These are phyloP conservation scores for Psidium guajava DNA, from an alignment of 345 rosid species.

Conservation along the genomic window DNA sequence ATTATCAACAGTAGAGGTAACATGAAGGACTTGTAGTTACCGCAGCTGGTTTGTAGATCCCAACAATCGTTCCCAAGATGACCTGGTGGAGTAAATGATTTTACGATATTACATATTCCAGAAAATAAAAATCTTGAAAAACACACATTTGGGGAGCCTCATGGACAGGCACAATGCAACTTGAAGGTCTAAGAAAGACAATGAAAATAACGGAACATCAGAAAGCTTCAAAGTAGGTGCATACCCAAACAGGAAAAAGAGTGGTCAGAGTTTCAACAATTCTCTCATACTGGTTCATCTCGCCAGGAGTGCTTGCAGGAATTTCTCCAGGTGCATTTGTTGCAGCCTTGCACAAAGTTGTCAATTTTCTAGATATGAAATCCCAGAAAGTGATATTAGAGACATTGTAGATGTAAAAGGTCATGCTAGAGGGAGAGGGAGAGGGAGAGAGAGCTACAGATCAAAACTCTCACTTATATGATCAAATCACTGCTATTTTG, in stretches of 20 bases:
- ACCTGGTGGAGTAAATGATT: conserved; percentile 33
- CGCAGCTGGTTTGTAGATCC: conserved; percentile 83
- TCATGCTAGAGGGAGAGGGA: not conserved
- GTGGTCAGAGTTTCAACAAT: conserved; percentile 78
- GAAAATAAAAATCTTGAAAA: not conserved
- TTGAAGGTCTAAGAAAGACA: not conserved
- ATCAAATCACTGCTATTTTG: not conserved
- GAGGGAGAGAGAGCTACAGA: not conserved
- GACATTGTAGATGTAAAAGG: not conserved
- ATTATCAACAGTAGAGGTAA: not conserved
- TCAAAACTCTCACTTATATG: not conserved
- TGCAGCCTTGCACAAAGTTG: conserved; percentile 52
- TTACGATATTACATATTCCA: not conserved
- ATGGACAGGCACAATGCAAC: not conserved
- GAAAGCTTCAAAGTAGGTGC: not conserved
- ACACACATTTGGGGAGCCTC: not conserved
- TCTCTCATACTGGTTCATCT: conserved; percentile 62
- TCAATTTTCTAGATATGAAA: conserved; percentile 20
- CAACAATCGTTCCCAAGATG: conserved; percentile 75
- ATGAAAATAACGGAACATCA: not conserved
- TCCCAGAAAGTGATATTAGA: not conserved
- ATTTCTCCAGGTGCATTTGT: conserved; percentile 49
- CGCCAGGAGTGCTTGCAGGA: conserved; percentile 34
- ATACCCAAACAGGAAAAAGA: conserved; percentile 89
- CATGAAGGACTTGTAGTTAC: conserved; percentile 26